Base-by-base conservation (phyloP, 176 grass and related monocot genomes). In the Cenchrus fungigraminus region DNA sequence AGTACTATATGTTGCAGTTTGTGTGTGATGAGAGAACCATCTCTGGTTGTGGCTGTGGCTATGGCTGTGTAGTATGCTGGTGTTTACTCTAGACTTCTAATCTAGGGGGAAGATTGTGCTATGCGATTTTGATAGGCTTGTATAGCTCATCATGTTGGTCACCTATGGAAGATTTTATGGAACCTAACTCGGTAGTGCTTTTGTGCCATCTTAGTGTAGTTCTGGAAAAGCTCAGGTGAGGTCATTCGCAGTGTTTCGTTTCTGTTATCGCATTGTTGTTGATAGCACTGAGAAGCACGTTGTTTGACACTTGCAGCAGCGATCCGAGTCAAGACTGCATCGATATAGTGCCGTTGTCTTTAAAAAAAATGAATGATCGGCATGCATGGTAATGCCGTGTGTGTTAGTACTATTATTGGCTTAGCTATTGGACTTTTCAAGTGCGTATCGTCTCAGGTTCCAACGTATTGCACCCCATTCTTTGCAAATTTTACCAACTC, bases 71-170 rank as follows among this genome's bases (percentile, higher is more conserved):
- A 68, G 63, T 54, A 5, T 67, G 8, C 22, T 65, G 37, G 25
- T 25, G 25, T 25, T 25, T 25, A 25, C 4, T 11, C 53, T 52
- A 66, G 60, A 32, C 5, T 31, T 62, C 77, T 80, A 67, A 53
- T 31, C 63, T 66, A 37, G 46, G 78, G 10, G 10, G 6, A 29
- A 17, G 56, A 15, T 54, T 37, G 63, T 68, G 78, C 47, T 80
- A 80, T 79, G 63, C 63, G 45, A 54, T 68, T 80, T 80, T 80
- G 62, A 10, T 80, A 80, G 78, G 28, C 29, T 80, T 80, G 63
- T 80, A 49, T 54, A 68, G 63, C 29, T 80, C 46, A 20, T 29
- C 25, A 68, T 29, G 9, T 53, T 68, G 28, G 9, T 40, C 7
- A 34, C 22, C 60, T 31, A 53, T 53, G 16, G 52, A 12, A 80